phyloP scores from a whole-genome alignment of 108 stramenopile species.

The Stephanodiscus minutulus region DNA sequence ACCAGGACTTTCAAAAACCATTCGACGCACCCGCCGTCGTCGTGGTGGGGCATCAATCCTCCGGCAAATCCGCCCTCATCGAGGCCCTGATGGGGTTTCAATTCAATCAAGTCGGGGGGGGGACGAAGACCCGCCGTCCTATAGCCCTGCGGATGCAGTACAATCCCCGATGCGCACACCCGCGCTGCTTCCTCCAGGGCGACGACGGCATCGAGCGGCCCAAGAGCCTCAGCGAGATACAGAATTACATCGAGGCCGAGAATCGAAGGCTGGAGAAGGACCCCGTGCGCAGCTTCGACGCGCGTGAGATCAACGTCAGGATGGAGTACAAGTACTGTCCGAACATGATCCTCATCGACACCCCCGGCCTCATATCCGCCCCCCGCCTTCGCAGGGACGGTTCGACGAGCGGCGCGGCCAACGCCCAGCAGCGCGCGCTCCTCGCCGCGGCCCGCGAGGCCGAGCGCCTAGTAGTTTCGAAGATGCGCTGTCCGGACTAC shows the following conservation, averaged over 20 bases:
- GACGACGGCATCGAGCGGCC: slow-evolving; percentile 74
- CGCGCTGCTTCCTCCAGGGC: slow-evolving; percentile 78
- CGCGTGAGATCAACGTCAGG: slow-evolving; percentile 89
- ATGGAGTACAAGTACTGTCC: slow-evolving; percentile 97
- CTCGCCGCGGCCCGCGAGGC: slow-evolving; percentile 81
- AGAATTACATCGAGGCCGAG: slow-evolving; percentile 91
- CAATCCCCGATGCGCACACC: slow-evolving; percentile 85
- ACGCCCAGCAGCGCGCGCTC: slow-evolving; percentile 78
- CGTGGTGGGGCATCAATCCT: slow-evolving; percentile 92
- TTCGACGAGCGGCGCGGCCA: slow-evolving; percentile 45
- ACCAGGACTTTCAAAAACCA: slow-evolving; percentile 91
- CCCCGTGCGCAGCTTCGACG: slow-evolving; percentile 86
- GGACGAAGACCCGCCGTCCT: slow-evolving; percentile 91
- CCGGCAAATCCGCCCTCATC: slow-evolving; percentile 92
- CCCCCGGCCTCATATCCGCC: slow-evolving; percentile 87
- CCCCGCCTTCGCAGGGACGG: slow-evolving; percentile 64
- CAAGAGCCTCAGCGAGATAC: slow-evolving; percentile 62
- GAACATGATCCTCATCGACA: slow-evolving; percentile 94
- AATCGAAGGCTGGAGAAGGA: slow-evolving; percentile 87
- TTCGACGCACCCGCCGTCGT: slow-evolving; percentile 95
- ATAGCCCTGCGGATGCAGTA: slow-evolving; percentile 95
- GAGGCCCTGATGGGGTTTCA: slow-evolving; percentile 96
- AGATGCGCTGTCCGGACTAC: slow-evolving; percentile 88
- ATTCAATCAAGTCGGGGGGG: slow-evolving; percentile 96
- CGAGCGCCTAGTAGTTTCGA: slow-evolving; percentile 83